Base-by-base conservation (phyloP, 106 monocot genomes). In the Acorus calamus region DNA sequence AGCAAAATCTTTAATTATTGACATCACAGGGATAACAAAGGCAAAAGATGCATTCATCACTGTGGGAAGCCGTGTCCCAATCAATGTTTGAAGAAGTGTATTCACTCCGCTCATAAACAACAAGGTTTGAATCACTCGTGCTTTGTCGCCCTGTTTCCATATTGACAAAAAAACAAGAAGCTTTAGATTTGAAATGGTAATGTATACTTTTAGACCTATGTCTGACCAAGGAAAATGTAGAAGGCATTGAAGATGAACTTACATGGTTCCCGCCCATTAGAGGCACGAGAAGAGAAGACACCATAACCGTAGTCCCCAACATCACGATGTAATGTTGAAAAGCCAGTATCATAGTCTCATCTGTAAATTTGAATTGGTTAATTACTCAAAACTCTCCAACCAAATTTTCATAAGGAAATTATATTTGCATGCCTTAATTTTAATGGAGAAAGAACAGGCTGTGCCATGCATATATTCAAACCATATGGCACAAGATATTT, bases 21-120 rank as follows among this genome's bases (percentile, higher is more conserved):
- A 84, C 13, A 67, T 66, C 5, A 94, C 86, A 3, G 94, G 89
- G 48, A 94, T 74, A n/a, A 82, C 46, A 61, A 77, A 94, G 6
- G 94, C 86, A 79, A 94, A 94, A 6, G 94, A 94, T 48, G 81
- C 76, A 71, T 69, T 84, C 89, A 94, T 89, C 61, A 94, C 84
- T 9, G 84, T 80, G 2, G 94, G 94, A 41, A 94, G 84, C 6
- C 89, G 70, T 10, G 73, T 82, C 57, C 94, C 94, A 49, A 89
- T 7, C 2, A 89, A 62, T 8, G 94, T 87, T 59, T 94, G 89
- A 5, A 94, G 72, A 49, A 94, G 73, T 14, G 94, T 94, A 68
- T 89, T 94, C 2, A 94, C 49, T 52, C 89, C 94, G 61, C 82
- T 81, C 81, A 78, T 75, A 64, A 94, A 84, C 42, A 94, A 68